phyloP scores from a whole-genome alignment of 306 rosid genomes.

The Dalbergia oliveri region DNA sequence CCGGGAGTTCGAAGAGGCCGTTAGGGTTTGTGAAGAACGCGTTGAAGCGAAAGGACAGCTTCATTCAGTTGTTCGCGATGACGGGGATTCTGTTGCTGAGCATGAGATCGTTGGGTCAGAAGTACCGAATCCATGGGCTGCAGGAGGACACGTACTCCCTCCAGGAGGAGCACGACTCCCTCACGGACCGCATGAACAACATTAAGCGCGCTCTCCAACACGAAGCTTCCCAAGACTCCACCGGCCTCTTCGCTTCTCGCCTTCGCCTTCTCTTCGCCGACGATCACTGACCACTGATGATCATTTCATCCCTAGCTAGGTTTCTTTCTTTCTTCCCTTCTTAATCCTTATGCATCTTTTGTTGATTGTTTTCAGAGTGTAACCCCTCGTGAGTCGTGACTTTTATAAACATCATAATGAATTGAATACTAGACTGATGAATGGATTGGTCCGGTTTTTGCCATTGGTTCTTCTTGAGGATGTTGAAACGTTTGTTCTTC shows the following conservation, averaged over 20 bases:
- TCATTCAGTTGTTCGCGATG: conserved; percentile 84
- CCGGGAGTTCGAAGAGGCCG: conserved; percentile 43
- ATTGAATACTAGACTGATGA: conserved; percentile 5
- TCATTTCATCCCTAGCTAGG: not conserved
- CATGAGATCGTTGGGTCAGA: conserved; percentile 79
- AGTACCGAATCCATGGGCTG: conserved; percentile 77
- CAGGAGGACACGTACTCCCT: conserved; percentile 66
- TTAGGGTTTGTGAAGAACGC: conserved; percentile 55
- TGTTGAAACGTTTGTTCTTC: not conserved
- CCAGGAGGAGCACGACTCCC: conserved; percentile 59
- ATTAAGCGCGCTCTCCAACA: conserved; percentile 67
- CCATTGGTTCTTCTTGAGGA: conserved; percentile 28
- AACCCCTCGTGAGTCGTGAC: no score
- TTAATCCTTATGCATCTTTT: not conserved
- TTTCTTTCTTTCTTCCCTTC: not conserved
- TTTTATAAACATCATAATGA: not conserved
- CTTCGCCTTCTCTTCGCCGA: conserved; percentile 72
- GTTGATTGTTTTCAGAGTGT: not conserved
- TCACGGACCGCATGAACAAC: conserved; percentile 58
- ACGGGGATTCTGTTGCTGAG: conserved; percentile 78
- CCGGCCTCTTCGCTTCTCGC: conserved; percentile 77
- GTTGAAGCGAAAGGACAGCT: conserved; percentile 68
- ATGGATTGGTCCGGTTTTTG: not conserved
- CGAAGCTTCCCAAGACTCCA: conserved; percentile 83
- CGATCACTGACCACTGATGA: conserved; percentile 40